Evolutionary conservation across 2,329 filamentous ascomycete genomes (phyloP), one percentile per base, ranked within the genome.

Genomic region (Monosporascus cannonballus): DNA sequence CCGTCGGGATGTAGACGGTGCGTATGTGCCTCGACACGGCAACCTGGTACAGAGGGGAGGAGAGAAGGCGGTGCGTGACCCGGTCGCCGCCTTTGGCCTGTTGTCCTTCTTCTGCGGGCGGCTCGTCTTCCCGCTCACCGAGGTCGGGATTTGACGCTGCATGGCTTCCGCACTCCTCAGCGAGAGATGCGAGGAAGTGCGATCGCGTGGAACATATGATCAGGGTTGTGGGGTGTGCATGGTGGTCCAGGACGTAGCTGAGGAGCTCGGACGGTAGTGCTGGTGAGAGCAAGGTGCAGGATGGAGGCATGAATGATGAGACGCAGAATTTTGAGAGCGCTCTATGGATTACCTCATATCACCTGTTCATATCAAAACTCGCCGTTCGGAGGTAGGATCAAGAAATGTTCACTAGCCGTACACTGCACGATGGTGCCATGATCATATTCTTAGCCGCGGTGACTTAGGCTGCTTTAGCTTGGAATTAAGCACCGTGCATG

Each of bases 1-100:
- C 78, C 2, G 87, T 90, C 0, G 89, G 84, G 51, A 84, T 80
- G 70, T 95, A 96, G 37, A 82, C 73, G 8, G 92, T 69, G 51
- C 81, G 82, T 56, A 95, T 79, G 61, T 85, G 83, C 30, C 83
- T 80, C 7, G 89, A 86, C 3, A 80, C 78, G 47, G 85, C 81
- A 27, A 92, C 75, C 56, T 89, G 80, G 51, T 84, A 79, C 15
- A 96, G 80, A 0, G 87, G 84, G 27, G 85, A 80, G 17, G 76
- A 73, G 6, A 89, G 71, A 7, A 90, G 72, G 36, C 67, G 60
- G 60, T 74, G 71, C 45, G 54, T 57, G 48, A 45, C 38, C 22
- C 54, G 56, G 47, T 61, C 41, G 14, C 51, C 47, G 22, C 42
- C 44, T n/a, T 54, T 46, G 37, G 38, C 55, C 38, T 57, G 60